Percentiles rank a stretch among this genome's conserved stretches.
These are phyloP conservation scores for Suillus sp. DNA, from an alignment of 768 basidiomycete species.

Conservation along the genomic window DNA sequence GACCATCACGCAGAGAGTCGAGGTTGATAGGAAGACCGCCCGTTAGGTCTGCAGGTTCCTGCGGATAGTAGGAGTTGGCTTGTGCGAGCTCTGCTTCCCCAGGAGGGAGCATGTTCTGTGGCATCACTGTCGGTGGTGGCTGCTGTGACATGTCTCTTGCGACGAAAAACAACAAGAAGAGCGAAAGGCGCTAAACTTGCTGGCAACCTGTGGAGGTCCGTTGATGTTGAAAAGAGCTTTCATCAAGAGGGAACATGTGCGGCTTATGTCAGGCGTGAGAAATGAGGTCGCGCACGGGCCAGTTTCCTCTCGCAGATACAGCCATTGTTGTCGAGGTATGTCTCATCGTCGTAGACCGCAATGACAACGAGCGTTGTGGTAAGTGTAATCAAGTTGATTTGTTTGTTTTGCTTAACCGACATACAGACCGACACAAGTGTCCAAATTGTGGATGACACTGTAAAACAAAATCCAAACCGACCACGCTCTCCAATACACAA, in stretches of 20 bases:
- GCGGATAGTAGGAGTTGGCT: conserved; percentile 69
- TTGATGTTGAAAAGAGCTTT: conserved; percentile 34
- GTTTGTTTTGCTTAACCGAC: conserved; percentile 59
- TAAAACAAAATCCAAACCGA: conserved; percentile 66
- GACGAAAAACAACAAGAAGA: conserved; percentile 17
- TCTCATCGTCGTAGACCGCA: conserved; percentile 31
- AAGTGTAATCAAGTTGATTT: conserved; percentile 35
- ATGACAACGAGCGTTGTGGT: conserved; percentile 32
- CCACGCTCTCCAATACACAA: conserved; percentile 45
- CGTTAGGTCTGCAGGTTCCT: conserved; percentile 75
- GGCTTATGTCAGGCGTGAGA: conserved; percentile 56
- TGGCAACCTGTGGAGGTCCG: conserved; percentile 24
- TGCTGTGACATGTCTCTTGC: conserved; percentile 46
- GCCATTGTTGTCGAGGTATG: conserved; percentile 21
- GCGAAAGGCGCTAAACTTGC: conserved; percentile 13
- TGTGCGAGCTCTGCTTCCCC: conserved; percentile 52
- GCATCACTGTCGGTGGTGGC: conserved; percentile 55
- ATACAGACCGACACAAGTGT: conserved; percentile 60
- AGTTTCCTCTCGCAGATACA: conserved; percentile 30
- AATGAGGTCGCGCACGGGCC: conserved; percentile 60
- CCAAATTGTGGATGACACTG: conserved; percentile 75
- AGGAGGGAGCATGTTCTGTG: conserved; percentile 62
- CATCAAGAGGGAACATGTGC: conserved; percentile 44
- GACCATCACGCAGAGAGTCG: conserved; percentile 83
- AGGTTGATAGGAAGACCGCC: conserved; percentile 86